These are phyloP conservation scores for Heritiera littoralis DNA, from an alignment of 345 rosid genomes.

Conservation along the genomic window DNA sequence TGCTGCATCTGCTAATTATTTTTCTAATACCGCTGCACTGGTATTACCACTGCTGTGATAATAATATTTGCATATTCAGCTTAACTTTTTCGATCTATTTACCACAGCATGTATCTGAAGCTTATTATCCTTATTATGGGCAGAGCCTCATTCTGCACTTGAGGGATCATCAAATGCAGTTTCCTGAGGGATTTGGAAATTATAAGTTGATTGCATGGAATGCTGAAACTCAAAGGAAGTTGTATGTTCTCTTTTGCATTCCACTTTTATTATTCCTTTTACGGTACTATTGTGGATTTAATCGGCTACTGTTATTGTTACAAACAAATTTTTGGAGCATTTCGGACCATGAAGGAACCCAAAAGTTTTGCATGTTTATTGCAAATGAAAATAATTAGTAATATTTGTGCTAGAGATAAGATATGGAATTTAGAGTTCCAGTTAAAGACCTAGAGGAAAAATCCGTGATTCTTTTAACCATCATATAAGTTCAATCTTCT, in stretches of 20 bases:
- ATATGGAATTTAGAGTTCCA: not conserved
- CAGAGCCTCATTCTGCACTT: conserved; percentile 63
- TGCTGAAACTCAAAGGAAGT: conserved; percentile 47
- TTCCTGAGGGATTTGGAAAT: conserved; percentile 62
- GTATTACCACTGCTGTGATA: conserved; percentile 36
- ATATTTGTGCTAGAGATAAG: conserved; percentile 5
- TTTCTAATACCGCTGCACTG: conserved; percentile 61
- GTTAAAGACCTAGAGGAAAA: not conserved
- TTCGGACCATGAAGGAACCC: not conserved
- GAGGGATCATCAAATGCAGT: conserved; percentile 49
- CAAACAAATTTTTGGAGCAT: not conserved
- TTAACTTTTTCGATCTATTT: conserved; percentile 5
- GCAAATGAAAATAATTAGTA: not conserved
- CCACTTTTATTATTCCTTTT: not conserved
- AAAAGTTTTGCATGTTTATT: conserved; percentile 13
- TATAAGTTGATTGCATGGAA: conserved; percentile 63
- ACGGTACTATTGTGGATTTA: not conserved
- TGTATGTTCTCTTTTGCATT: conserved; percentile 30
- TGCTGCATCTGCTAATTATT: conserved; percentile 42
- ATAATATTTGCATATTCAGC: not conserved
- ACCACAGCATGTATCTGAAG: not conserved
- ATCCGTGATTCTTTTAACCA: not conserved
- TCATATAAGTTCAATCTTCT: not conserved
- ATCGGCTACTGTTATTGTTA: not conserved
- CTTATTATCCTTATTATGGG: conserved; percentile 12